phyloP scores from a whole-genome alignment of 257 asterid species.

The Nicotiana attenuata region DNA sequence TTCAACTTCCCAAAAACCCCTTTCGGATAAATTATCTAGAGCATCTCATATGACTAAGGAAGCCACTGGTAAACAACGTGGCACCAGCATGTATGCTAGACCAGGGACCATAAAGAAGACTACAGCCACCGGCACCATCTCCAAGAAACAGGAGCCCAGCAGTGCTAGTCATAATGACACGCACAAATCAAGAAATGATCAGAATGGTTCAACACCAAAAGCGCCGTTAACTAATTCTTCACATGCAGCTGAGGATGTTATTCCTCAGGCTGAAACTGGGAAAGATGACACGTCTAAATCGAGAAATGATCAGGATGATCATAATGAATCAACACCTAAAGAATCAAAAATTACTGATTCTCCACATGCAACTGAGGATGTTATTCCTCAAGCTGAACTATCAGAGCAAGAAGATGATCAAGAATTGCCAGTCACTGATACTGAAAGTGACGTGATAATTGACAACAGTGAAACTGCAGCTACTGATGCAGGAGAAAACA shows the following conservation, averaged over 20 bases:
- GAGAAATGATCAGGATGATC: not conserved
- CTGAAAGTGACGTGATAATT: conserved; percentile 7
- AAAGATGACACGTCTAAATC: not conserved
- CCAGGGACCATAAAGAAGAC: conserved; percentile 29
- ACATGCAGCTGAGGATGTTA: not conserved
- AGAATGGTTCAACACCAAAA: not conserved
- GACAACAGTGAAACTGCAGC: conserved; percentile 14
- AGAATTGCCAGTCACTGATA: conserved; percentile 18
- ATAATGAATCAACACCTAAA: conserved; percentile 15
- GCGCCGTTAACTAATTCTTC: not conserved
- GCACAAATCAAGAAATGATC: not conserved
- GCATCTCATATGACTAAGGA: conserved; percentile 23
- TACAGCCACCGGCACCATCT: not conserved
- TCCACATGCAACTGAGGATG: conserved; percentile 11
- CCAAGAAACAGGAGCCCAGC: conserved; percentile 24
- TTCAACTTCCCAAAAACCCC: conserved; percentile 20
- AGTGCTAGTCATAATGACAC: not conserved
- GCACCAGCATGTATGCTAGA: conserved; percentile 21
- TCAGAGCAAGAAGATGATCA: conserved; percentile 30
- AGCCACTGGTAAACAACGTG: conserved; percentile 23
- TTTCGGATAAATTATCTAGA: conserved; percentile 27
- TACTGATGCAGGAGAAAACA: conserved; percentile 14
- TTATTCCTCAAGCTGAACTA: conserved; percentile 26
- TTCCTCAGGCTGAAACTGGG: conserved; percentile 6
- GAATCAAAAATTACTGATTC: conserved; percentile 1